Conservation (phyloP, 2,329 filamentous ascomycete genomes). For the Emergomyces orientalis region DNA sequence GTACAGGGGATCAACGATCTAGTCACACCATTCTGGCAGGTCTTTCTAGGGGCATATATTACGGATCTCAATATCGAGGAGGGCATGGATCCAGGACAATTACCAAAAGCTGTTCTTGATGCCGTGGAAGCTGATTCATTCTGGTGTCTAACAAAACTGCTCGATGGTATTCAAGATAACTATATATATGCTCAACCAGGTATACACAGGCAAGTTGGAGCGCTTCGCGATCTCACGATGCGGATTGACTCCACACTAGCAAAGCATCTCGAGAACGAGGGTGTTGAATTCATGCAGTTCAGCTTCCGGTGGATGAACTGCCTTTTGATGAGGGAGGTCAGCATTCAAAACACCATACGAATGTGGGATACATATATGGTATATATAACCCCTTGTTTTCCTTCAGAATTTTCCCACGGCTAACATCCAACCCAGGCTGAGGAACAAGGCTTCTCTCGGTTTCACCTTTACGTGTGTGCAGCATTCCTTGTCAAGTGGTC, state of each 20-base stretch:
- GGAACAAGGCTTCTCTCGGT: slow-evolving; percentile 96
- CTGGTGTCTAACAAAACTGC: slow-evolving; percentile 93
- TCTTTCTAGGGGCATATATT: slow-evolving; percentile 89
- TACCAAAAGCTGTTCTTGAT: slow-evolving; percentile 82
- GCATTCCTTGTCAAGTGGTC: slow-evolving; percentile 99
- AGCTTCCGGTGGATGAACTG: slow-evolving; percentile 99
- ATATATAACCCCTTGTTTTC: slow-evolving; percentile 27
- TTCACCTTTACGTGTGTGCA: slow-evolving; percentile 96
- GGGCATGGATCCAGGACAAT: slow-evolving; percentile 92
- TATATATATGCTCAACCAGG: slow-evolving; percentile 97
- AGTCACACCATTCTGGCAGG: slow-evolving; percentile 96
- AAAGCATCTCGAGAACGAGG: slow-evolving; percentile 80
- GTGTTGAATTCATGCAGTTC: slow-evolving; percentile 98
- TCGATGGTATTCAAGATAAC: slow-evolving; percentile 98
- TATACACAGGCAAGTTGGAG: slow-evolving; percentile 86
- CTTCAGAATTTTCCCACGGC: slow-evolving; percentile 11
- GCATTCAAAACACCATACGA: slow-evolving; percentile 87
- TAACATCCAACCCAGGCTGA: slow-evolving; percentile 57
- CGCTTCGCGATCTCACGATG: slow-evolving; percentile 78
- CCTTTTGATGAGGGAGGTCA: slow-evolving; percentile 93
- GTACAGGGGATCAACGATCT: slow-evolving; percentile 98
- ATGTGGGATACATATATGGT: slow-evolving; percentile 99
- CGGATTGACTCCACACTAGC: slow-evolving; percentile 77
- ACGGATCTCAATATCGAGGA: slow-evolving; percentile 86
- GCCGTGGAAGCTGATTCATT: slow-evolving; percentile 97